Base-by-base conservation (phyloP, 495 filamentous ascomycete genomes). In the Xylaria sp. region DNA sequence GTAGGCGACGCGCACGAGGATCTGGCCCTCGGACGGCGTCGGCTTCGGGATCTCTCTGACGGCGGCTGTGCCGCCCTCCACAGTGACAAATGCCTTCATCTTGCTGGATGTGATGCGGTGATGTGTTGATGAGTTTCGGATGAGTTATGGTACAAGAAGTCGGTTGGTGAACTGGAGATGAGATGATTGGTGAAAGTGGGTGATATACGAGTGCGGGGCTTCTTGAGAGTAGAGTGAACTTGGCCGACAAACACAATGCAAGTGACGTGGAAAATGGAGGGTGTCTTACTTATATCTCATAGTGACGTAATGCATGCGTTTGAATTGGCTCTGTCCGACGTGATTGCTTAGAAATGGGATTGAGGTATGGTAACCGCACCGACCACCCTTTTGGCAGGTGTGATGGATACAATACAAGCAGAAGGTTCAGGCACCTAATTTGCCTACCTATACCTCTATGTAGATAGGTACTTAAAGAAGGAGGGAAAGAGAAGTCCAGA, bases 81-180 rank as follows among this genome's bases (percentile, higher is more conserved):
- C 43, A 9, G 71, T 73, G 43, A 78, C 71, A 12, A 76, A 52
- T 26, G 76, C 76, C 61, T 73, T 76, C 76, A 78, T 78, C n/a
- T 69, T 73, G 29, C n/a, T n/a, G 43, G 24, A 21, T 29, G 11
- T 48, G 43, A 33, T 24, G n/a, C 5, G 21, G 41, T 64, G 26
- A 8, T 43, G 6, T 64, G 26, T 19, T 43, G 6, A 48, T 64
- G 61, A 50, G 43, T 0, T 26, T 48, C 11, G 19, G 8, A 6
- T 19, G 3, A 35, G 43, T n/a, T n/a, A 4, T 17, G 29, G 35
- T 19, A 14, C 50, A 19, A 50, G 29, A 44, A 3, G 37, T 35
- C 21, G 59, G 12, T 12, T 44, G 21, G 35, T 14, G 59, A 62
- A n/a, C 33, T 26, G 1, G 53, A 15, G 6, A 33, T 58, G 29